These are phyloP conservation scores for Kodamaea nitidulidarum DNA, from an alignment of 805 yeast genomes.

Conservation along the genomic window DNA sequence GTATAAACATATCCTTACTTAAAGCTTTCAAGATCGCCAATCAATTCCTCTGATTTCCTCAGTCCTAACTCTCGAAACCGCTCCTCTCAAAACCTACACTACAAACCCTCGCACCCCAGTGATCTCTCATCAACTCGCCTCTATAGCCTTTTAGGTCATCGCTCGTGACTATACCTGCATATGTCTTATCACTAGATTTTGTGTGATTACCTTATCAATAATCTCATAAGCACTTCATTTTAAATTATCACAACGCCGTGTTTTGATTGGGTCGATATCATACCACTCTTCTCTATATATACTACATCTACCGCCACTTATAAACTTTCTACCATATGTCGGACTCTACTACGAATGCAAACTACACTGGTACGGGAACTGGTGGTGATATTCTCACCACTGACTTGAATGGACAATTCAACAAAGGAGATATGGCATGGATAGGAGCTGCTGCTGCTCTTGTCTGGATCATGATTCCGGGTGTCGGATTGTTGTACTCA, in stretches of 20 bases:
- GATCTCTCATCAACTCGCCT: no score
- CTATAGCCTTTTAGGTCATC: background rate
- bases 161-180: background rate
- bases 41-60: no score
- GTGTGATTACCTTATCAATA: slow-evolving; percentile 3
- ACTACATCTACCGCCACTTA: background rate
- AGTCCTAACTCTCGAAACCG: no score
- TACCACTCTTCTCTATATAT: background rate
- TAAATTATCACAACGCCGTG: no score
- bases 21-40: no score
- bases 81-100: no score
- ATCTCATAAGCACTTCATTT: background rate
- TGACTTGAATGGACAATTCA: slow-evolving; percentile 68
- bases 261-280: slow-evolving; percentile 1
- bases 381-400: slow-evolving; percentile 78
- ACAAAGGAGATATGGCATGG: slow-evolving; percentile 81
- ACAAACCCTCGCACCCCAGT: no score
- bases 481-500: slow-evolving; percentile 88
- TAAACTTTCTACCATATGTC: background rate
- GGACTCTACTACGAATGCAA: slow-evolving; percentile 2
- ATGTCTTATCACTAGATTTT: slow-evolving; percentile 1
- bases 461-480: slow-evolving; percentile 97
- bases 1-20: no score
- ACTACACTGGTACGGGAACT: slow-evolving; percentile 54
- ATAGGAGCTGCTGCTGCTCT: slow-evolving; percentile 70